Base-by-base conservation (phyloP, 805 yeast species). In the Ogataea paraovalis region DNA sequence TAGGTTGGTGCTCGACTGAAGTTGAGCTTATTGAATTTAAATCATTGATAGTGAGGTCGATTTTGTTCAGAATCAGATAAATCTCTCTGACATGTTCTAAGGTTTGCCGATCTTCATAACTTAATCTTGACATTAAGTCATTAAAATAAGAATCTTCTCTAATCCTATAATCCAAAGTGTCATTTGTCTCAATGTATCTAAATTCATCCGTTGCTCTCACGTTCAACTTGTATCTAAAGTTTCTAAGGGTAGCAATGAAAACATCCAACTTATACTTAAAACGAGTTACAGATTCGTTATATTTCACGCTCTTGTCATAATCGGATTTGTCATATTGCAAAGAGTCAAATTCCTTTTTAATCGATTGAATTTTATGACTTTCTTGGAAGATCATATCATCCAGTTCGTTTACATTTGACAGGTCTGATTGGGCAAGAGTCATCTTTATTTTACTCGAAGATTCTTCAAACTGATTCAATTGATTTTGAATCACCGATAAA, bases 251-350 rank as follows among this genome's bases (percentile, higher is more conserved):
- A 19, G 42, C 42, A 18, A 40, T 27, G 12, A 40, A 40, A 18
- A 25, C 22, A 25, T 40, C 42, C 21, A 40, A 14, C 9, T 40
- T 40, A 14, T 40, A 40, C 19, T 40, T 40, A 34, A 40, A 40
- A 5, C 14, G 16, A 23, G 20, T 14, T 22, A 27, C 16, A 6
- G n/a, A 4, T 25, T 40, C 42, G 22, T 40, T 40, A 19, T n/a
- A 40, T 27, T 25, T 28, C 10, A 28, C 19, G 10, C 18, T 16
- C 25, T 40, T 40, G 22, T 19, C n/a, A n/a, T 40, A 40, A 40
- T 40, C 42, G 4, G 34, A 18, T 6, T 7, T n/a, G 18, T 40
- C 42, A 18, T 21, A 14, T 5, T 27, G 25, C 7, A 40, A 27
- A 23, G 33, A 25, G 22, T 18, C 9, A 14, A 40, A 25, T 14